Evolutionary conservation across 805 yeast species (phyloP).

Genomic region (Wickerhamomyces mucosus): DNA sequence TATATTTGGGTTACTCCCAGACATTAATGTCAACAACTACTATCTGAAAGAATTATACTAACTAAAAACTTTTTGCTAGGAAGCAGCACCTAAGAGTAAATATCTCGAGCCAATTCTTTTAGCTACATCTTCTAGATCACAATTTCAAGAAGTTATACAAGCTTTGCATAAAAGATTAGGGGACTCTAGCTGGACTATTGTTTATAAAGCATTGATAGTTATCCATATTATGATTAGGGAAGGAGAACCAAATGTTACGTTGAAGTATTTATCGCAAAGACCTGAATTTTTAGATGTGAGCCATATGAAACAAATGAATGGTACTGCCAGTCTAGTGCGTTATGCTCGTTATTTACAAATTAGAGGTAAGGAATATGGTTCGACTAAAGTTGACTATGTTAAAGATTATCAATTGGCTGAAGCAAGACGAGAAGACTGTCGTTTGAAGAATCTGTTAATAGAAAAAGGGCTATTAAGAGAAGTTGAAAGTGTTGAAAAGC

Average conservation of each 20-base stretch:
- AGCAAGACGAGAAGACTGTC: slow-evolving; percentile 39
- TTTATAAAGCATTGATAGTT: slow-evolving; percentile 76
- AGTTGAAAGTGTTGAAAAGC: slow-evolving; percentile 76
- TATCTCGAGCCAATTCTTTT: slow-evolving; percentile 86
- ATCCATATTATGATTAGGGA: slow-evolving; percentile 88
- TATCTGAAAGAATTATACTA: not conserved
- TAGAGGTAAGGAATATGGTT: slow-evolving; percentile 61
- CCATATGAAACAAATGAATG: slow-evolving; percentile 29
- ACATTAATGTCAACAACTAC: not conserved
- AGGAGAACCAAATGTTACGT: slow-evolving; percentile 71
- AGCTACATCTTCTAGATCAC: slow-evolving; percentile 27
- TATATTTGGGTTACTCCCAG: not conserved
- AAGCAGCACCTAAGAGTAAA: slow-evolving; percentile 97
- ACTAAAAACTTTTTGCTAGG: slow-evolving; percentile 22
- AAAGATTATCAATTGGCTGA: slow-evolving; percentile 47
- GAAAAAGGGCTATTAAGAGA: slow-evolving; percentile 79
- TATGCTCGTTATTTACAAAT: slow-evolving; percentile 65
- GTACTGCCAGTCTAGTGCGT: slow-evolving; percentile 46
- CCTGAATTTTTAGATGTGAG: slow-evolving; percentile 42
- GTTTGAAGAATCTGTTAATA: slow-evolving; percentile 54
- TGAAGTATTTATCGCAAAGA: slow-evolving; percentile 45
- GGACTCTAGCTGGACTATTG: slow-evolving; percentile 87
- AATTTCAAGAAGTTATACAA: slow-evolving; percentile 62
- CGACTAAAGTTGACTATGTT: slow-evolving; percentile 65
- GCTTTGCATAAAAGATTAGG: slow-evolving; percentile 52